phyloP scores from a whole-genome alignment of 2,329 filamentous ascomycete genomes.

The Chaetomium sp. region DNA sequence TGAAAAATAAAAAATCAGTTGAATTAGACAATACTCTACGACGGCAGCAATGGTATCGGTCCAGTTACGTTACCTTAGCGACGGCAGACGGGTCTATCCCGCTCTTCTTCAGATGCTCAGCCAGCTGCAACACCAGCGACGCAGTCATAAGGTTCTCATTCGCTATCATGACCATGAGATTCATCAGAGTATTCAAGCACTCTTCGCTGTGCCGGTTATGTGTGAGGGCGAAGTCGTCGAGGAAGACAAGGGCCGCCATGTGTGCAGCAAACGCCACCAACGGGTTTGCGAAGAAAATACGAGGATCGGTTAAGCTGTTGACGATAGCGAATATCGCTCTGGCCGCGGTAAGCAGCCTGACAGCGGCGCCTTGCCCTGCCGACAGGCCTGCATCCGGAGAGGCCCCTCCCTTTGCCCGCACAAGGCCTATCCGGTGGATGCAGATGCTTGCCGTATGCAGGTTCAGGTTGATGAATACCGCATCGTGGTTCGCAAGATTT shows the following conservation, averaged over 20 bases:
- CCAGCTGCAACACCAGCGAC: conserved; percentile 1
- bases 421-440: background rate
- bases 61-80: background rate
- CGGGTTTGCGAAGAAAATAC: background rate
- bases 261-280: background rate
- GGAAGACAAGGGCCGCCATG: background rate
- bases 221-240: background rate
- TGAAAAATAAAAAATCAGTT: background rate
- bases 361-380: background rate
- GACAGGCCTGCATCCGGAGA: background rate
- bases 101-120: background rate
- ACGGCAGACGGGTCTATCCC: background rate
- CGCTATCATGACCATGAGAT: background rate
- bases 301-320: background rate
- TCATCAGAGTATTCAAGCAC: background rate
- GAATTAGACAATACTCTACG: background rate
- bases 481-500: background rate
- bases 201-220: background rate
- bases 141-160: background rate
- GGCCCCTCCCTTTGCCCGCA: background rate
- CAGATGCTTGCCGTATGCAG: conserved; percentile 2
- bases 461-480: background rate
- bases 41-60: background rate
- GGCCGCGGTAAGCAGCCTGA: background rate
- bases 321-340: background rate